Base-by-base conservation (phyloP, 1,284 basidiomycete species). In the Trametes pubescens region DNA sequence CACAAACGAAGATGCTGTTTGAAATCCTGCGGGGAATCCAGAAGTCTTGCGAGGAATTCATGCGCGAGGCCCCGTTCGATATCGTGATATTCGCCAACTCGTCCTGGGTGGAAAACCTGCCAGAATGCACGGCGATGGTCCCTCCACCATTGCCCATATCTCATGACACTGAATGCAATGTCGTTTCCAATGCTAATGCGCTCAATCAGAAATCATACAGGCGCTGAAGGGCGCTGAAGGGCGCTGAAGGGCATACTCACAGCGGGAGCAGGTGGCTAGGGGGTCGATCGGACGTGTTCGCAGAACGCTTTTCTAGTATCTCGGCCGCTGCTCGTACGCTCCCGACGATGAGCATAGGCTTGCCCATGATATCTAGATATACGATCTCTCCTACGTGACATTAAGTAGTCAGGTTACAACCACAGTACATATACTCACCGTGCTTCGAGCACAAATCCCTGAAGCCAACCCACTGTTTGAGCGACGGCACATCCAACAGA, bases 291-390 rank as follows among this genome's bases (percentile, higher is more conserved):
- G 64, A 62, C 26, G 66, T 61, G 26, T 62, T 57, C 3, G 58
- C 46, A 1, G 59, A 62, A 5, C 65, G 64, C 38, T 62, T 64
- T 14, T 69, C 66, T 14, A 71, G 61, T 9, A 68, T 54, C 22
- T 71, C 69, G 7, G 38, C 11, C 0, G 61, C 59, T 0, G 58
- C 56, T n/a, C 57, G 21, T 9, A 29, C 40, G 9, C 57, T 64
- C 18, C 65, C 69, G 51, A 70, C 18, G n/a, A 70, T 44, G n/a
- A 64, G 38, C 5, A 64, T 18, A 14, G 44, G 14, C 6, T 29
- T 18, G 0, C 65, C 62, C 8, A 51, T 37, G 10, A 51, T 24
- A 1, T 40, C 11, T 4, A 37, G 29, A 37, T 16, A 43, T 16
- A 43, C 40, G 8, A 43, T 7, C 3, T 43, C 40, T 9, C 40